Base-by-base conservation (phyloP, 164 flowering plant species). In the Kingdonia uniflora region DNA sequence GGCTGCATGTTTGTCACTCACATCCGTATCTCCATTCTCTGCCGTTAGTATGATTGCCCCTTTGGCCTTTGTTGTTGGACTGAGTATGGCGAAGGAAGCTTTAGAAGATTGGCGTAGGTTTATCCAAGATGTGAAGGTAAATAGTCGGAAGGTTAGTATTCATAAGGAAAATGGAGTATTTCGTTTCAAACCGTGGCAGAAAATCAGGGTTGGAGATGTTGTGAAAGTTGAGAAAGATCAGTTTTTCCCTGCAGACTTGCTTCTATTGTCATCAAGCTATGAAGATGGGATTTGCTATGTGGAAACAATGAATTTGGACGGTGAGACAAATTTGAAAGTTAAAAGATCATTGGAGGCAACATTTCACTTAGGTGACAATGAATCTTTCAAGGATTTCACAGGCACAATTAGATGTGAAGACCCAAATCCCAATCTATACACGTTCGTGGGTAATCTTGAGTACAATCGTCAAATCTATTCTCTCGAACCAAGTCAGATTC, bases 11-110 rank as follows among this genome's bases (percentile, higher is more conserved):
- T 63, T 86, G 24, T 92, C 99, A 0, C 69, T 82, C 6, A 80
- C 95, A 25, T 72, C 84, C 1, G 66, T 88, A 20, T 55, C 95
- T 0, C 97, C 97, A 14, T 92, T 88, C 70, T 62, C 80, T 49
- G 60, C 94, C 20, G 71, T 76, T 46, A 92, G 98, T 70, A 85
- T 92, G 95, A 82, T 92, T 62, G 88, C 92, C 29, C 98, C 98
- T 13, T 56, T 92, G 71, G 80, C 72, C 13, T 82, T 88, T 70
- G 99, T 92, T 57, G 89, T 92, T 49, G 99, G 99, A 56, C 74
- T 92, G 43, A 92, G 97, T 68, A 86, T 92, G 94, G 84, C 79
- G 2, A 92, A 92, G 67, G 96, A 91, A 71, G 98, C 90, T 44
- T 50, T 85, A 51, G 98, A 91, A 64, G 96, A 92, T 67, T 92